Evolutionary conservation across 108 stramenopile species (phyloP), one percentile per base, ranked within the genome.

Genomic region (Cyclotella atomus): DNA sequence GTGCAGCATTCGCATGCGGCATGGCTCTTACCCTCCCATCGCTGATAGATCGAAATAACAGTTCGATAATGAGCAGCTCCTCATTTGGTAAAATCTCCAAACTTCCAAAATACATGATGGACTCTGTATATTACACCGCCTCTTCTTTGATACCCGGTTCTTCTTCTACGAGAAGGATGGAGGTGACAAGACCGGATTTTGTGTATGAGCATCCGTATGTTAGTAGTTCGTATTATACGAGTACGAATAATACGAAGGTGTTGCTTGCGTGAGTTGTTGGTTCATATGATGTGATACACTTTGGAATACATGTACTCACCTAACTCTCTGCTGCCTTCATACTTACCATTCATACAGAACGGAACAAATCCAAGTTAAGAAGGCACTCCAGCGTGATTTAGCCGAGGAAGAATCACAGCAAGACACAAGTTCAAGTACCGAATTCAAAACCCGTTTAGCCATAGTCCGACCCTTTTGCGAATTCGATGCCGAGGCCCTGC

Each of bases 171-270:
- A 23, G 15, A 1, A 30, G 28, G 0, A 41, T 36, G 35, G 60
- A 41, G 60, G n/a, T 61, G 36, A 19, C 27, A 5, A 2, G 85
- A 1, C 86, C 86, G 3, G 72, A 82, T 53, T 87, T 84, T 71
- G 86, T 87, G 12, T 78, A 84, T 29, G 80, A 84, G 43, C 86
- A 83, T 72, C 86, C 86, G 12, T 87, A 87, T 60, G 82, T 87
- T 19, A 75, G 81, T 27, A 72, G 70, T 45, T 72, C 74, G 14
- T 84, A 87, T 49, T 87, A 87, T 64, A 71, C 82, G 0, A 82
- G 83, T 32, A 87, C 86, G 0, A 67, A 73, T 41, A 77, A 57
- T 34, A 43, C 77, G n/a, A 75, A 79, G 65, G 84, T 76, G 0
- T 46, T 87, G 9, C 2, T 56, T 4, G 57, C 77, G 56, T 57